These are phyloP conservation scores for Nitzschia sp. DNA, from an alignment of 108 stramenopile species.

Conservation along the genomic window DNA sequence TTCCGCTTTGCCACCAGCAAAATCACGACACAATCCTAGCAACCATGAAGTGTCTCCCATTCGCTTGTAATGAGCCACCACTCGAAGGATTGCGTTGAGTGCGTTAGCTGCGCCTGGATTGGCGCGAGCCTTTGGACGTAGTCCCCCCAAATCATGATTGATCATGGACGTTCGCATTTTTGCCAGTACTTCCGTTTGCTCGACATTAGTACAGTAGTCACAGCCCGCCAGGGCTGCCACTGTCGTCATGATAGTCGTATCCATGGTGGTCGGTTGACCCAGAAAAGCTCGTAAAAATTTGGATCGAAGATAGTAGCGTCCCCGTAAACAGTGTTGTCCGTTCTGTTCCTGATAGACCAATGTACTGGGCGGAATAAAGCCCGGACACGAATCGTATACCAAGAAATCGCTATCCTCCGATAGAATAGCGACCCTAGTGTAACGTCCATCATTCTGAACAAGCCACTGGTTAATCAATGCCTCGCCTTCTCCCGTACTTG, in stretches of 20 bases:
- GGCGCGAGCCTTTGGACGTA: slow-evolving; percentile 9
- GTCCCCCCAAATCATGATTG: slow-evolving; percentile 21
- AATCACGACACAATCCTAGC: not conserved
- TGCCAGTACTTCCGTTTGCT: not conserved
- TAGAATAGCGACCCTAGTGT: slow-evolving; percentile 15
- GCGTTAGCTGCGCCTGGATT: not conserved
- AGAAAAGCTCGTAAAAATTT: slow-evolving; percentile 19
- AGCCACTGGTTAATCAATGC: slow-evolving; percentile 23
- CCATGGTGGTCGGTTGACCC: slow-evolving; percentile 6
- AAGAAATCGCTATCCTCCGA: slow-evolving; percentile 34
- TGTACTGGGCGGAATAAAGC: slow-evolving; percentile 23
- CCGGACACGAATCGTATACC: slow-evolving; percentile 30
- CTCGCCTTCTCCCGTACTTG: slow-evolving; percentile 31
- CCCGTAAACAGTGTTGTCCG: slow-evolving; percentile 2
- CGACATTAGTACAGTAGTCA: slow-evolving; percentile 15
- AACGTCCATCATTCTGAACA: not conserved
- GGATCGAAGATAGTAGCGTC: slow-evolving; percentile 13
- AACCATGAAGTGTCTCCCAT: slow-evolving; percentile 10
- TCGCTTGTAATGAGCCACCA: slow-evolving; percentile 18
- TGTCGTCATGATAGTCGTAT: slow-evolving; percentile 12
- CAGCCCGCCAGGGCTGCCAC: slow-evolving; percentile 38
- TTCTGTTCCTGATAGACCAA: slow-evolving; percentile 5
- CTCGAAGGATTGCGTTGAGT: slow-evolving; percentile 24
- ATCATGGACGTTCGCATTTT: slow-evolving; percentile 1
- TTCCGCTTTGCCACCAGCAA: not conserved